These are phyloP conservation scores for Amauroascus verrucosus DNA, from an alignment of 2,329 filamentous ascomycete species.

Conservation along the genomic window DNA sequence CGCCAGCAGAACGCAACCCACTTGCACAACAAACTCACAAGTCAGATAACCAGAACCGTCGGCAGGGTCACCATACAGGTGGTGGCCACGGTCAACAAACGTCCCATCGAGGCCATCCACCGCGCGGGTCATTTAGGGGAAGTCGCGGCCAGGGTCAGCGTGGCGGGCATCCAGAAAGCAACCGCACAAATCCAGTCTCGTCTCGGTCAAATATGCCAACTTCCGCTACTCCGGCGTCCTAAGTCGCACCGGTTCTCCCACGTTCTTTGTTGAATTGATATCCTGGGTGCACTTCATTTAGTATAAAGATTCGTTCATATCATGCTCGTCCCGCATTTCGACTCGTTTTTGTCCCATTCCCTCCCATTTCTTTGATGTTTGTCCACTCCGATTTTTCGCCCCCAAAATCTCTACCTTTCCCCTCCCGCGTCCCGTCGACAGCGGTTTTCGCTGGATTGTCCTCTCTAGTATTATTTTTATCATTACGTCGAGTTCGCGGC, in stretches of 20 bases:
- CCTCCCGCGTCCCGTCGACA: no score
- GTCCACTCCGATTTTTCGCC: not conserved
- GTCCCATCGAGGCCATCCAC: constrained; percentile 26
- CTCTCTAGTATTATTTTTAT: not conserved
- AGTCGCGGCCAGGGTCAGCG: constrained; percentile 37
- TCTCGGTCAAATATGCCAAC: constrained; percentile 15
- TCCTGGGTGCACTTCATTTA: not conserved
- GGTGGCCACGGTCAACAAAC: constrained; percentile 28
- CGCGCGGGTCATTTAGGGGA: constrained; percentile 35
- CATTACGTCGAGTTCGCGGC: not conserved
- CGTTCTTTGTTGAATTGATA: not conserved
- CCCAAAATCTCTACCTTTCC: not conserved
- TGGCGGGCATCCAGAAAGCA: constrained; percentile 27
- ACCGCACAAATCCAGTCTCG: constrained; percentile 22
- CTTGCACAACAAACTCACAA: constrained; percentile 18
- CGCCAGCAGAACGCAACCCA: constrained; percentile 29
- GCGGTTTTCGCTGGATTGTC: not conserved
- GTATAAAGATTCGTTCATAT: not conserved
- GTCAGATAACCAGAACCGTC: constrained; percentile 26
- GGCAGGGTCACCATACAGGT: constrained; percentile 28
- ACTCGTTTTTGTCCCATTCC: not conserved
- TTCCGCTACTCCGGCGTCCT: constrained; percentile 14
- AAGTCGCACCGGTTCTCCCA: not conserved
- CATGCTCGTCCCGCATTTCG: not conserved
- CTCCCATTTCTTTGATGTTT: not conserved